Conservation (phyloP, 495 filamentous ascomycete genomes). For the Neurospora sp. region DNA sequence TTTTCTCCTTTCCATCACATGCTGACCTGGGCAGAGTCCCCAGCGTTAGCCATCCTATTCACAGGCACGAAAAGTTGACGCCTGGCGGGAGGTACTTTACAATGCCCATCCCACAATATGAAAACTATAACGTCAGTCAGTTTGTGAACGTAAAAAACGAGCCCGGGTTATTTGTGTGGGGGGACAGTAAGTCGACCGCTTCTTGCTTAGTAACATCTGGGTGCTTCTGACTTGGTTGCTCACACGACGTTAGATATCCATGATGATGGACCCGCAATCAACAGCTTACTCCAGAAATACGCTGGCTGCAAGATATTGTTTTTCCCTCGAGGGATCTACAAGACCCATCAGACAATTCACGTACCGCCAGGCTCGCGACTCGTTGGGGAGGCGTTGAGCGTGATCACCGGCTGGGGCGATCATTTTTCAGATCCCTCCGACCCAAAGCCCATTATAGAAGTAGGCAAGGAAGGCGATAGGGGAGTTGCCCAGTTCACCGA, state of each 20-base stretch:
- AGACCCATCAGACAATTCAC: constrained; percentile 35
- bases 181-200: constrained; percentile 15
- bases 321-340: constrained; percentile 40
- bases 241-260: constrained; percentile 11
- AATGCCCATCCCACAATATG: constrained; percentile 26
- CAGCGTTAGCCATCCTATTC: constrained; percentile 6
- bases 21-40: neutral
- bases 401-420: constrained; percentile 35
- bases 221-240: neutral
- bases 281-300: constrained; percentile 25
- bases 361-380: constrained; percentile 45
- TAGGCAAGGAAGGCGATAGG: constrained; percentile 44
- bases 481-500: constrained; percentile 51
- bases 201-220: neutral
- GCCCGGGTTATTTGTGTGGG: constrained; percentile 21
- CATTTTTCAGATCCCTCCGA: constrained; percentile 38
- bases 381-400: constrained; percentile 32
- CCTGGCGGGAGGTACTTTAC: constrained; percentile 28
- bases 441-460: constrained; percentile 44
- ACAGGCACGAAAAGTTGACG: constrained; percentile 17
- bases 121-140: constrained; percentile 21
- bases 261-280: constrained; percentile 31
- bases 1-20: neutral
- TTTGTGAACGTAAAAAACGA: constrained; percentile 31
- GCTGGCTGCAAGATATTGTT: constrained; percentile 31